Conservation (phyloP, 257 asterid species). For the Rhazya stricta region DNA sequence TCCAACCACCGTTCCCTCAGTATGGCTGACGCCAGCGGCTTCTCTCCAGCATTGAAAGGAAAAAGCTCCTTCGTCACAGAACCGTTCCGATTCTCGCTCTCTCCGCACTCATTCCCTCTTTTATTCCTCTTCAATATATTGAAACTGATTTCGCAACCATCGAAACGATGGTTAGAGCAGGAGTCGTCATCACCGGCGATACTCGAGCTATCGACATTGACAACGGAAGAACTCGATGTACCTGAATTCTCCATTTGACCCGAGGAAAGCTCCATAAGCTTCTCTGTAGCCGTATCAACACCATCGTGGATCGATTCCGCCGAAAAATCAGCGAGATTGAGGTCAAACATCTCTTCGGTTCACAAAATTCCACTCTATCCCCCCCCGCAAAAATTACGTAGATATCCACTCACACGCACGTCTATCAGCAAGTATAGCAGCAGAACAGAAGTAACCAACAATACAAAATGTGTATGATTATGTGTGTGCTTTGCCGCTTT, state of each 20-base stretch:
- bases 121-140: constrained; percentile 50
- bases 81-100: constrained; percentile 34
- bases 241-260: constrained; percentile 70
- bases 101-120: constrained; percentile 31
- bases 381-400: not conserved
- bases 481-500: not conserved
- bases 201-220: constrained; percentile 63
- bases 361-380: not conserved
- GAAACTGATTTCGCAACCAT: constrained; percentile 31
- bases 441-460: not conserved
- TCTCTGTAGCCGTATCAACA: constrained; percentile 33
- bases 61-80: constrained; percentile 61
- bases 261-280: constrained; percentile 30
- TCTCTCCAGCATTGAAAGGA: constrained; percentile 34
- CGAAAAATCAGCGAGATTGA: constrained; percentile 39
- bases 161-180: constrained; percentile 37
- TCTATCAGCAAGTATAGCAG: not conserved
- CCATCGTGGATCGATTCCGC: constrained; percentile 36
- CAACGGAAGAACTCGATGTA: constrained; percentile 69
- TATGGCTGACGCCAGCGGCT: not conserved
- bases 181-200: constrained; percentile 74
- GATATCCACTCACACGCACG: not conserved
- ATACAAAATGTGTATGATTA: not conserved
- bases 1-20: constrained; percentile 37
- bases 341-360: constrained; percentile 48